phyloP scores from a whole-genome alignment of 1,139 yeast species.

The Blastobotrys buckinghamii region DNA sequence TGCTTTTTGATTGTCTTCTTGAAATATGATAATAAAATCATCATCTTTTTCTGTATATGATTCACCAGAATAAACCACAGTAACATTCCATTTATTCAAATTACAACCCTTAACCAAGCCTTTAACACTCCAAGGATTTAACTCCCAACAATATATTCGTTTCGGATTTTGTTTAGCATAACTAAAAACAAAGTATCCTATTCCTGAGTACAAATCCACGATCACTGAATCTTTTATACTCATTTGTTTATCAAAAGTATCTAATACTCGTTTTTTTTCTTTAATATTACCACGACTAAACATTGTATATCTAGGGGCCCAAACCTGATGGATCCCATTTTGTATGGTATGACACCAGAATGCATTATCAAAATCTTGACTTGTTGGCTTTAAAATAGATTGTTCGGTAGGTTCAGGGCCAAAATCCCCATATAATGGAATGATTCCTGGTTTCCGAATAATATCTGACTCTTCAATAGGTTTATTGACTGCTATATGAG shows the following conservation, averaged over 20 bases:
- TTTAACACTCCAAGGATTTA: slow-evolving; percentile 79
- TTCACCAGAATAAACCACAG: slow-evolving; percentile 34
- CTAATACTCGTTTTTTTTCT: slow-evolving; percentile 62
- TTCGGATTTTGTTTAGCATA: slow-evolving; percentile 53
- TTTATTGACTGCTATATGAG: slow-evolving; percentile 67
- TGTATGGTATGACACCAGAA: slow-evolving; percentile 72
- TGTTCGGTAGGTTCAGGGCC: slow-evolving; percentile 38
- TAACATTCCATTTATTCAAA: slow-evolving; percentile 40
- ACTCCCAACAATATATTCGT: slow-evolving; percentile 68
- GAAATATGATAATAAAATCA: slow-evolving; percentile 43
- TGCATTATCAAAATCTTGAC: slow-evolving; percentile 43
- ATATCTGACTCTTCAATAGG: slow-evolving; percentile 55
- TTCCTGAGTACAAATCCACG: slow-evolving; percentile 75
- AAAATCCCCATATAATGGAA: slow-evolving; percentile 61
- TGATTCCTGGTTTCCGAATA: slow-evolving; percentile 59
- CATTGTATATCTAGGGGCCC: slow-evolving; percentile 88
- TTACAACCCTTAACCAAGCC: slow-evolving; percentile 57
- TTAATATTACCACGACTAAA: slow-evolving; percentile 84
- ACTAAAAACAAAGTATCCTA: slow-evolving; percentile 76
- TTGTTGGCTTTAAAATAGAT: slow-evolving; percentile 38
- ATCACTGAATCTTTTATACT: slow-evolving; percentile 40
- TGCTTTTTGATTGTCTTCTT: slow-evolving; percentile 57
- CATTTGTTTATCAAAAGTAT: slow-evolving; percentile 26
- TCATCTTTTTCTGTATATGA: slow-evolving; percentile 24
- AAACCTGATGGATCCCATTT: slow-evolving; percentile 68